Conservation (phyloP, 2,329 filamentous ascomycete species). For the Ophiostoma ips region DNA sequence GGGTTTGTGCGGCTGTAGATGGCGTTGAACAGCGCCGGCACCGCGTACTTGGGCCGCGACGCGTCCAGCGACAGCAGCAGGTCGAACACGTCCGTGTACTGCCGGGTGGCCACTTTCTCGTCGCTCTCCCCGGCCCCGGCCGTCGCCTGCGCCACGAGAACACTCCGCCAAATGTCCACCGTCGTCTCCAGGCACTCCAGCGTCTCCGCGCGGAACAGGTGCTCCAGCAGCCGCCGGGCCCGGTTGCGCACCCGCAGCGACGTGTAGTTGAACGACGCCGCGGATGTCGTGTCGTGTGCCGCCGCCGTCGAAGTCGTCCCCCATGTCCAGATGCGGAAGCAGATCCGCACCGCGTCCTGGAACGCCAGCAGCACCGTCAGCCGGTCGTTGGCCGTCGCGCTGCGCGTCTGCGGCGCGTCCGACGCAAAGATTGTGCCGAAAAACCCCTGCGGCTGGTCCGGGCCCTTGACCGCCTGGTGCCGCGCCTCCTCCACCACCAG, state of each 20-base stretch:
- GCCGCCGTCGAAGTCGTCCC: background rate
- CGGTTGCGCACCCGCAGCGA: constrained; percentile 84
- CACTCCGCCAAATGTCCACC: constrained; percentile 65
- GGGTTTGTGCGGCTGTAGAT: constrained; percentile 92
- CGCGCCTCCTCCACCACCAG: constrained; percentile 63
- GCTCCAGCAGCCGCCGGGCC: constrained; percentile 74
- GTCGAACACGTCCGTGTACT: constrained; percentile 52
- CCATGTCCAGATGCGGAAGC: constrained; percentile 89
- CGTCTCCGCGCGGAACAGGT: constrained; percentile 82
- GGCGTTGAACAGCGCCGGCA: constrained; percentile 89
- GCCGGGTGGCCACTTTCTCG: too few species aligned
- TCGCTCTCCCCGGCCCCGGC: constrained; percentile 17
- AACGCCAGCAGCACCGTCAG: constrained; percentile 92
- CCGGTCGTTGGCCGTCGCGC: constrained; percentile 79
- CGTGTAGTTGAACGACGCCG: constrained; percentile 79
- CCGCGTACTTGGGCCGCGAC: constrained; percentile 77
- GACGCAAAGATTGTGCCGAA: constrained; percentile 86
- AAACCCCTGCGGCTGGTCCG: constrained; percentile 73
- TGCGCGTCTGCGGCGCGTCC: constrained; percentile 58
- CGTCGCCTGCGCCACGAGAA: constrained; percentile 20
- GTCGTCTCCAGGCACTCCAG: constrained; percentile 88
- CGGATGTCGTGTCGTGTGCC: constrained; percentile 43
- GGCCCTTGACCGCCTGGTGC: constrained; percentile 55
- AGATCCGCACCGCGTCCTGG: constrained; percentile 85
- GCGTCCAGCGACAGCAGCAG: constrained; percentile 84